Conservation (phyloP, 225 moss, liverwort and hornwort genomes). For the Climacium dendroides region DNA sequence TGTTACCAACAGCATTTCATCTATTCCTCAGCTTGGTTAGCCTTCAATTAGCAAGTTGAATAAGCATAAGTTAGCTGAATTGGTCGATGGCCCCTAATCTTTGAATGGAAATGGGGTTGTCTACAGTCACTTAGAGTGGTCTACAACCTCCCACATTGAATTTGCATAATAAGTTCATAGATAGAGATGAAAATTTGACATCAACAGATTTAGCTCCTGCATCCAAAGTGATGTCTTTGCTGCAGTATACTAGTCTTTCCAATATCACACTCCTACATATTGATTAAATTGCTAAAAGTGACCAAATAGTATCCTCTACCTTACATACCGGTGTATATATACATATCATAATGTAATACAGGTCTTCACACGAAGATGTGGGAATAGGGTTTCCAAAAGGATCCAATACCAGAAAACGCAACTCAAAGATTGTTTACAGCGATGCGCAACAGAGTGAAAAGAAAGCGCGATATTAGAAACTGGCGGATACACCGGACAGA, state of each 20-base stretch:
- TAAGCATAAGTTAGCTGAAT: background rate
- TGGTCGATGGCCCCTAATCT: background rate
- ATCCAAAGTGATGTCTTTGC: background rate
- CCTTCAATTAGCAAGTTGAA: background rate
- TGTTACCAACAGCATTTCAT: background rate
- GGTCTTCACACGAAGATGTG: background rate
- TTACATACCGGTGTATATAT: background rate
- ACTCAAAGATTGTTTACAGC: background rate
- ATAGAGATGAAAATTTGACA: background rate
- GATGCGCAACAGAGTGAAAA: background rate
- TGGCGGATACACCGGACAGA: background rate
- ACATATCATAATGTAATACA: background rate
- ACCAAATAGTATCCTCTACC: background rate
- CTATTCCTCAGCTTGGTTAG: background rate
- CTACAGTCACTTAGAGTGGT: background rate
- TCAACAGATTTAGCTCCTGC: background rate
- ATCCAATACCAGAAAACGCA: background rate
- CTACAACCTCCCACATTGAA: background rate
- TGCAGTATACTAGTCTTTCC: background rate
- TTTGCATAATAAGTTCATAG: background rate
- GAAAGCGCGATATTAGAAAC: background rate
- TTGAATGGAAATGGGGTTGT: background rate
- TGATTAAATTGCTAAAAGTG: background rate
- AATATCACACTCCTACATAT: background rate
- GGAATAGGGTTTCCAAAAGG: background rate